phyloP scores from a whole-genome alignment of 2,329 filamentous ascomycete species.

The Pseudovirgaria hyperparasitica region DNA sequence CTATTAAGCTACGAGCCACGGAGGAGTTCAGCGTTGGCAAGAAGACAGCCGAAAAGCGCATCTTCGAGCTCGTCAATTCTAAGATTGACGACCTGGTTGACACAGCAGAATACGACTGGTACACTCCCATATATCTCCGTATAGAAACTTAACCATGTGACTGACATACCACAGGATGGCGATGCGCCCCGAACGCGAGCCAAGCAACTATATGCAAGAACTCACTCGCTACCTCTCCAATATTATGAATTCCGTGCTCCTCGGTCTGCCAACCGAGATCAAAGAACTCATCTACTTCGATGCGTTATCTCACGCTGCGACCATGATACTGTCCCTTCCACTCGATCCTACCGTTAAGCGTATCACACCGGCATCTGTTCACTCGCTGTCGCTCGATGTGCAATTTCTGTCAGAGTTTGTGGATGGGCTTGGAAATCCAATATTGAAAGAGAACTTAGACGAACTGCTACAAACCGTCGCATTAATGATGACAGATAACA shows the following conservation, averaged over 20 bases:
- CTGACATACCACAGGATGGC: conserved; percentile 33
- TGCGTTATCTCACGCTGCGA: conserved; percentile 78
- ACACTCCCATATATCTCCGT: conserved; percentile 10
- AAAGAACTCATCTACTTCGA: conserved; percentile 98
- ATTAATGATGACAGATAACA: conserved; percentile 73
- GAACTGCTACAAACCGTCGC: conserved; percentile 88
- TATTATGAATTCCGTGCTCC: conserved; percentile 89
- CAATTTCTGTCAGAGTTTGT: conserved; percentile 78
- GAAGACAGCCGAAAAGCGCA: conserved; percentile 91
- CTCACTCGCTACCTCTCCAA: conserved; percentile 85
- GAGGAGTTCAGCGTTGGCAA: conserved; percentile 80
- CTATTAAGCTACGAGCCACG: conserved; percentile 69
- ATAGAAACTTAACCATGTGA: conserved; percentile 17
- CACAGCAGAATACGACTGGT: conserved; percentile 95
- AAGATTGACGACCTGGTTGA: conserved; percentile 98
- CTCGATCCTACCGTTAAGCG: conserved; percentile 66
- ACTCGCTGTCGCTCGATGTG: conserved; percentile 70
- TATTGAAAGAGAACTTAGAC: conserved; percentile 77
- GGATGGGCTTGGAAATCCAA: conserved; percentile 72
- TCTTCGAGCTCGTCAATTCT: conserved; percentile 95
- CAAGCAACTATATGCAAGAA: conserved; percentile 91
- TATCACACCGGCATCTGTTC: conserved; percentile 79
- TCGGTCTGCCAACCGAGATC: conserved; percentile 88
- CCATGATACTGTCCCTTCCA: conserved; percentile 69
- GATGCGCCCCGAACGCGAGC: conserved; percentile 51